Conservation (phyloP, 768 basidiomycete genomes). For the Roridomyces roridus region DNA sequence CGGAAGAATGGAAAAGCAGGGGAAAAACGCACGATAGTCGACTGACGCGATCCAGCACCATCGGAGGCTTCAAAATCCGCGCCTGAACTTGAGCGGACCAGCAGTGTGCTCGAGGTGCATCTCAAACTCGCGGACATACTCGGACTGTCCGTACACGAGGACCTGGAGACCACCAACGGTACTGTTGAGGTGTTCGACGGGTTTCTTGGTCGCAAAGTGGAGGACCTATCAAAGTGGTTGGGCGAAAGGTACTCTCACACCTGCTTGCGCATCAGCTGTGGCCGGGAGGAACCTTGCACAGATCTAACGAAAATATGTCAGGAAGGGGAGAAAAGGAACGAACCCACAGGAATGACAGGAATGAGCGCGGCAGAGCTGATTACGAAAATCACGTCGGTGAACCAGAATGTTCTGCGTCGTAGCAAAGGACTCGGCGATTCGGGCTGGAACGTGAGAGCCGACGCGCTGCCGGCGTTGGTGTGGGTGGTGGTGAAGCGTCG, state of each 20-base stretch:
- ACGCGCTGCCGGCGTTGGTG: constrained; percentile 33
- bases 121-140: constrained; percentile 78
- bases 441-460: constrained; percentile 47
- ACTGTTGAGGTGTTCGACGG: constrained; percentile 58
- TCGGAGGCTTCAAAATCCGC: constrained; percentile 68
- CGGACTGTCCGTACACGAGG: constrained; percentile 72
- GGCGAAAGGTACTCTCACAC: constrained; percentile 32
- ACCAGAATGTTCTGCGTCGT: constrained; percentile 59
- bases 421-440: constrained; percentile 63
- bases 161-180: constrained; percentile 62
- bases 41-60: constrained; percentile 60
- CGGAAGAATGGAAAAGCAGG: constrained; percentile 41
- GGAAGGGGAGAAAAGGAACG: constrained; percentile 24
- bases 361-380: constrained; percentile 70
- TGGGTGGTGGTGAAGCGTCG: constrained; percentile 48
- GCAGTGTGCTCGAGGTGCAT: constrained; percentile 59
- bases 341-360: constrained; percentile 57
- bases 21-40: constrained; percentile 56
- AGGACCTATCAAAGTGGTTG: constrained; percentile 43
- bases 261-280: constrained; percentile 79
- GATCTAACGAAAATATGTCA: constrained; percentile 41
- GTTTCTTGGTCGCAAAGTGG: constrained; percentile 72
- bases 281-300: constrained; percentile 65
- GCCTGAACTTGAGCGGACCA: constrained; percentile 63
- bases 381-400: constrained; percentile 72